A percentile compares a stretch with the other conserved stretches of the same genome.
These are phyloP conservation scores for Colletotrichum karsti DNA, from an alignment of 2,329 filamentous ascomycete species.

Conservation along the genomic window DNA sequence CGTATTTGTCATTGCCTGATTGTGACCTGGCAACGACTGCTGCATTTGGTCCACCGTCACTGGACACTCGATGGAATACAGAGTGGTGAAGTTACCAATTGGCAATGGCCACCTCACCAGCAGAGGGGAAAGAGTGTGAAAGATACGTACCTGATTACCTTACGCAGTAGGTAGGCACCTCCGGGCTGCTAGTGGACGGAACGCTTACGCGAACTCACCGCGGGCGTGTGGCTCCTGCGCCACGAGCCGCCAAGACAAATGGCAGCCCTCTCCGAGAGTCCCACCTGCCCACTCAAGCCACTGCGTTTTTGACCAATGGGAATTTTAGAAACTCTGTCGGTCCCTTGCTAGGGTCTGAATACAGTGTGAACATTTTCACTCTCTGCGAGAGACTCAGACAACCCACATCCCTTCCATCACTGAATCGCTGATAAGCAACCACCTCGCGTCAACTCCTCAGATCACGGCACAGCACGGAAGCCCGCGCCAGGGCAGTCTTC, in stretches of 20 bases:
- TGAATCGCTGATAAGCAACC: slow-evolving; percentile 5
- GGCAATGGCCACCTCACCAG: not conserved
- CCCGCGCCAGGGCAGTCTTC: not conserved
- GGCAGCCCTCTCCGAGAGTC: slow-evolving; percentile 12
- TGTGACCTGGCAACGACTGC: not conserved
- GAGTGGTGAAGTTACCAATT: not conserved
- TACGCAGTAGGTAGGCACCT: not conserved
- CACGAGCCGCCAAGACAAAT: slow-evolving; percentile 25
- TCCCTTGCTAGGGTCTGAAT: slow-evolving; percentile 9
- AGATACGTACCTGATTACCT: not conserved
- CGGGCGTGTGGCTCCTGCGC: slow-evolving; percentile 26
- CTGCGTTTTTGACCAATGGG: not conserved
- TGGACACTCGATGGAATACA: not conserved
- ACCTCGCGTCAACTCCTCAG: not conserved
- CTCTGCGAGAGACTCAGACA: not conserved
- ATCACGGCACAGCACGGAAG: not conserved
- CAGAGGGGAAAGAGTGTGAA: not conserved
- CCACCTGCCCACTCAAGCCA: slow-evolving; percentile 7
- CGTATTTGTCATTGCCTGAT: not conserved
- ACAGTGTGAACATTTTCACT: slow-evolving; percentile 6
- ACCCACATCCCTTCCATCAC: not conserved
- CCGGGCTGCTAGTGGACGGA: slow-evolving; percentile 7
- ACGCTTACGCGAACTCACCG: slow-evolving; percentile 21
- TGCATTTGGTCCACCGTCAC: not conserved
- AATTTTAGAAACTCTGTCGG: not conserved